Percentiles rank a stretch among this genome's conserved stretches.
Conservation (phyloP, 2,329 filamentous ascomycete genomes). For the Leptoxyphium fumago region DNA sequence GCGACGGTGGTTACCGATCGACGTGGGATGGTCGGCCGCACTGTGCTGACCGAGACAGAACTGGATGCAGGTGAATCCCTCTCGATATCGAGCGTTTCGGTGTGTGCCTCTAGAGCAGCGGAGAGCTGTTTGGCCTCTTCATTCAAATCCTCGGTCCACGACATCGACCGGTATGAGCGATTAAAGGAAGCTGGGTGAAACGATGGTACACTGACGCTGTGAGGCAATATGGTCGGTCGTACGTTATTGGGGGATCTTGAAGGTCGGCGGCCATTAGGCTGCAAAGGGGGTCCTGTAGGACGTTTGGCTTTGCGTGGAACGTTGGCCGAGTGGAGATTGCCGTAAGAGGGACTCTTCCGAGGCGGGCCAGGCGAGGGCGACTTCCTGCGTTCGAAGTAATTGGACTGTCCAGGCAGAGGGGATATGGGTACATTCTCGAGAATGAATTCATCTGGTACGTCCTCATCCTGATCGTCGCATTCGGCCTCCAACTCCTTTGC, state of each 20-base stretch:
- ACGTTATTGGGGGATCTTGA: slow-evolving; percentile 16
- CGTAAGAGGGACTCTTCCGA: slow-evolving; percentile 16
- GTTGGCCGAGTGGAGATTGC: slow-evolving; percentile 19
- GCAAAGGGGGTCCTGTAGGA: slow-evolving; percentile 13
- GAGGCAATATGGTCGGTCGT: slow-evolving; percentile 14
- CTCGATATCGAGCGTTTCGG: slow-evolving; percentile 31
- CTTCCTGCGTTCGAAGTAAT: slow-evolving; percentile 2
- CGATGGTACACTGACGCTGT: slow-evolving; percentile 15
- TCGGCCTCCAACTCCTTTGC: slow-evolving; percentile 59
- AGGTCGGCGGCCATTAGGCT: slow-evolving; percentile 9
- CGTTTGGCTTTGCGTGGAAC: slow-evolving; percentile 21
- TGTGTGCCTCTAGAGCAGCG: slow-evolving; percentile 66
- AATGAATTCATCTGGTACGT: slow-evolving; percentile 62
- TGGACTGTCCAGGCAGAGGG: slow-evolving; percentile 30
- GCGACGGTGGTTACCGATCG: slow-evolving; percentile 20
- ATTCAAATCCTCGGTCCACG: slow-evolving; percentile 61
- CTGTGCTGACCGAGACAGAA: slow-evolving; percentile 14
- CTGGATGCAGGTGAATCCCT: slow-evolving; percentile 27
- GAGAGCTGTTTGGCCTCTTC: slow-evolving; percentile 61
- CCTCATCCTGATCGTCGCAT: slow-evolving; percentile 63
- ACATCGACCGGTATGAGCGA: slow-evolving; percentile 38
- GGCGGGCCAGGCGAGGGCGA: slow-evolving; percentile 15
- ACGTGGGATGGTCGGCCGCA: slow-evolving; percentile 11
- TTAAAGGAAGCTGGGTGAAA: slow-evolving; percentile 14
- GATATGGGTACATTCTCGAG: slow-evolving; percentile 75